phyloP scores from a whole-genome alignment of 2,329 filamentous ascomycete species.

The Ascochyta fabae region DNA sequence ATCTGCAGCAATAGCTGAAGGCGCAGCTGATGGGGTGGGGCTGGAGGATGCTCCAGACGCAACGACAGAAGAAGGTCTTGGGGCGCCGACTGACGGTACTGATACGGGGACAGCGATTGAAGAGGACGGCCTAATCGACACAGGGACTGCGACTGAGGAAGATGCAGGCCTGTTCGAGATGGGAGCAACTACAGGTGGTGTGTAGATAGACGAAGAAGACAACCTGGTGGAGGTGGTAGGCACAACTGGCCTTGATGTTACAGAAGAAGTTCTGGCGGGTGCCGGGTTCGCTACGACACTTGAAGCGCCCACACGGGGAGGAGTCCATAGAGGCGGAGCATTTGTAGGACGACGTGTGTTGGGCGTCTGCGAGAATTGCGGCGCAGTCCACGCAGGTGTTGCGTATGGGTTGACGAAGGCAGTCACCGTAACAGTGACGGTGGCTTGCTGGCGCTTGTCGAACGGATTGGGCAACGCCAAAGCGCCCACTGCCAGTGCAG shows the following conservation, averaged over 20 bases:
- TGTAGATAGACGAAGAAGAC: not conserved
- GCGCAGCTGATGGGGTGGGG: not conserved
- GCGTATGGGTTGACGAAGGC: constrained; percentile 22
- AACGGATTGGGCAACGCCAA: constrained; percentile 32
- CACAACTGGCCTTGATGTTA: not conserved
- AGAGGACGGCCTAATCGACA: too few species aligned
- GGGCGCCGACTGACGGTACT: not conserved
- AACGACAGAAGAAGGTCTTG: not conserved
- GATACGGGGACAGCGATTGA: too few species aligned
- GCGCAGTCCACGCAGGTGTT: constrained; percentile 13
- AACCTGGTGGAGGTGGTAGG: not conserved
- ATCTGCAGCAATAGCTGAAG: constrained; percentile 4
- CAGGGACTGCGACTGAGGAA: too few species aligned
- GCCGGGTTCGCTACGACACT: not conserved
- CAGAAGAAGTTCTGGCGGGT: not conserved
- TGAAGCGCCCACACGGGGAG: not conserved
- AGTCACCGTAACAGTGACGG: constrained; percentile 30
- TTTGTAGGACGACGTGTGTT: constrained; percentile 3
- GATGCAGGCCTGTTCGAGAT: not conserved
- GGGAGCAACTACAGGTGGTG: not conserved
- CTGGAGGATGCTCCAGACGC: not conserved
- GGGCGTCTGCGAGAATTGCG: constrained; percentile 1
- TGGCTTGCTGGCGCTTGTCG: constrained; percentile 26
- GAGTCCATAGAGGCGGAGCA: constrained; percentile 2
- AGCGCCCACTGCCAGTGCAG: constrained; percentile 33